Base-by-base conservation (phyloP, 371 early-diverging fungal genomes). In the Batkoa obscura region DNA sequence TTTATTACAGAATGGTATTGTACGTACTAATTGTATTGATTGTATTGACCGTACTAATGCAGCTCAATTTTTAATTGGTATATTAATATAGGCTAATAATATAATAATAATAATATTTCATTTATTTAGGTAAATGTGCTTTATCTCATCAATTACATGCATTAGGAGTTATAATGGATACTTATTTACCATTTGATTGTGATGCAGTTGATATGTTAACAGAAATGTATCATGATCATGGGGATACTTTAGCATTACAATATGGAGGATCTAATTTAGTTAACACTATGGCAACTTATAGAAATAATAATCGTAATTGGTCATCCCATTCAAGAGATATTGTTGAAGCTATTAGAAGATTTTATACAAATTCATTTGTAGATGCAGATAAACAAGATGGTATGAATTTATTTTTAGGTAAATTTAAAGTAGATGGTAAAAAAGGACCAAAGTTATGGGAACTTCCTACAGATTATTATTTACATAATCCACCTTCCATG, bases 1-100 rank as follows among this genome's bases (percentile, higher is more conserved):
- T 57, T n/a, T 59, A 56, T 50, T 66, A 30, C 91, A 98, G 63
- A 75, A 77, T 17, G 97, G 97, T 4, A 82, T 98, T 0, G 77
- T 97, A 3, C 76, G 99, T 37, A 96, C 96, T 13, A 99, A 99
- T 65, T 99, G 99, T 60, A 94, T 99, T 55, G 99, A 99, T 64
- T 99, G 97, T 66, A 66, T 99, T 10, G 99, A 99, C 68, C 78
- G 99, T 56, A 99, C 99, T 0, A 99, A 99, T 62, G 93, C 99
- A 0, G 94, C 96, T 0, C 99, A 99, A 63, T 93, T 89, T 61
- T 74, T 97, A 23, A 88, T 98, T 68, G n/a, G n/a, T n/a, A n/a
- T n/a, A n/a, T n/a, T n/a, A n/a, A n/a, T n/a, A n/a, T n/a, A n/a
- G n/a, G n/a, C n/a, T n/a, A n/a, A n/a, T n/a, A n/a, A n/a, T n/a